Conservation (phyloP, 148 eudicot genomes). For the Vaccinium vitisidaea region DNA sequence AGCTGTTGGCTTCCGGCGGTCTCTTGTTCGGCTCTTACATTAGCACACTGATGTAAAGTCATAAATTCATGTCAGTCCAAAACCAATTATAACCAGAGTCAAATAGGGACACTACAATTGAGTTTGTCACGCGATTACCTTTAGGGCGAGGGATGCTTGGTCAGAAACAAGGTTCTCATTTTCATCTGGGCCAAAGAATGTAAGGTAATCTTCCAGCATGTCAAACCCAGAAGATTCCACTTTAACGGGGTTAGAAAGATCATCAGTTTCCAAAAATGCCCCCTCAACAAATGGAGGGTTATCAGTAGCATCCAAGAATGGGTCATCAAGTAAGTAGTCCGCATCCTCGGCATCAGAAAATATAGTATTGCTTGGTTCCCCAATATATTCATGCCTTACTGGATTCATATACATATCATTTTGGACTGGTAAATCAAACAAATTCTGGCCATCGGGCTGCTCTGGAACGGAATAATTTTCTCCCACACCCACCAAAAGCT, state of each 20-base stretch:
- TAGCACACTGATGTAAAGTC: conserved; percentile 29
- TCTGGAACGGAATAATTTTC: conserved; percentile 33
- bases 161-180: conserved; percentile 33
- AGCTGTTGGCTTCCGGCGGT: conserved; percentile 33
- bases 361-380: conserved; percentile 41
- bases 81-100: conserved; percentile 4
- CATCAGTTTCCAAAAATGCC: conserved; percentile 58
- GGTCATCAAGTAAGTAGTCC: conserved; percentile 57
- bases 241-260: conserved; percentile 43
- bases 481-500: conserved; percentile 20
- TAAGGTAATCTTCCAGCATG: conserved; percentile 49
- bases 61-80: not conserved
- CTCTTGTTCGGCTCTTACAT: conserved; percentile 30
- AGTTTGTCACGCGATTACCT: conserved; percentile 41
- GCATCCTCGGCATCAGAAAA: conserved; percentile 29
- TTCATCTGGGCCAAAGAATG: conserved; percentile 40
- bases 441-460: conserved; percentile 34
- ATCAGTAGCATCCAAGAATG: conserved; percentile 33
- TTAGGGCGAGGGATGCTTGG: conserved; percentile 27
- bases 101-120: not conserved
- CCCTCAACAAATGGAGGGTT: conserved; percentile 40
- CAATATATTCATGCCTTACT: conserved; percentile 59
- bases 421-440: conserved; percentile 40
- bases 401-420: conserved; percentile 25
- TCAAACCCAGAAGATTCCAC: conserved; percentile 44